phyloP scores from a whole-genome alignment of 345 rosid genomes.

The Lepidium aucheri region DNA sequence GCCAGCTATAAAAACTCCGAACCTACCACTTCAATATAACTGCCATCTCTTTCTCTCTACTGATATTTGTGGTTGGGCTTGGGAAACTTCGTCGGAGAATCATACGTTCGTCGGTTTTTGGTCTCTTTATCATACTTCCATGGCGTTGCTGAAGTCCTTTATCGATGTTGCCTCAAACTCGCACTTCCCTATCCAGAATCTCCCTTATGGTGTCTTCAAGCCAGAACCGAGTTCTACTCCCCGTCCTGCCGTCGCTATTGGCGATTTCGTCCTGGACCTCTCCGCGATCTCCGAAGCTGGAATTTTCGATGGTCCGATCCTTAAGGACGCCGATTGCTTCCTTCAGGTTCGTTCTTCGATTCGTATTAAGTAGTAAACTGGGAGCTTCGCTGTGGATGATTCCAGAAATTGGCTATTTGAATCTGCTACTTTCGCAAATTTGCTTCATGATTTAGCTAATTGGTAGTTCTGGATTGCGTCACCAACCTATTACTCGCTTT shows the following conservation, averaged over 20 bases:
- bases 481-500: neutral
- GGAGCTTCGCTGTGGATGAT: neutral
- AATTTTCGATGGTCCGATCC: constrained; percentile 63
- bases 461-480: neutral
- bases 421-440: neutral
- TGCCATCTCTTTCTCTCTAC: neutral
- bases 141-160: constrained; percentile 64
- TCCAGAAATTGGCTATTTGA: neutral
- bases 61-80: constrained; percentile 6
- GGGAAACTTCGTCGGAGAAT: constrained; percentile 10
- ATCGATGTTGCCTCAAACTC: constrained; percentile 50
- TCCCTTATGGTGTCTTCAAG: constrained; percentile 85
- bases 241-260: constrained; percentile 80
- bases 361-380: neutral
- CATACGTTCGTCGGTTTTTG: neutral
- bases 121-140: constrained; percentile 1
- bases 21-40: constrained; percentile 20
- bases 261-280: constrained; percentile 72
- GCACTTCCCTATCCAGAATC: constrained; percentile 95
- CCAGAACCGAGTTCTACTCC: constrained; percentile 39
- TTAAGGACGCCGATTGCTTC: constrained; percentile 66
- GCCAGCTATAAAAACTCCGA: constrained; percentile 8
- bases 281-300: constrained; percentile 67
- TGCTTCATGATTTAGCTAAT: constrained; percentile 1
- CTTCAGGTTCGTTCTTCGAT: constrained; percentile 47